A percentile compares a stretch with the other conserved stretches of the same genome.
Evolutionary conservation across 2,329 filamentous ascomycete genomes (phyloP).

Genomic region (Tolypocladium sp.): DNA sequence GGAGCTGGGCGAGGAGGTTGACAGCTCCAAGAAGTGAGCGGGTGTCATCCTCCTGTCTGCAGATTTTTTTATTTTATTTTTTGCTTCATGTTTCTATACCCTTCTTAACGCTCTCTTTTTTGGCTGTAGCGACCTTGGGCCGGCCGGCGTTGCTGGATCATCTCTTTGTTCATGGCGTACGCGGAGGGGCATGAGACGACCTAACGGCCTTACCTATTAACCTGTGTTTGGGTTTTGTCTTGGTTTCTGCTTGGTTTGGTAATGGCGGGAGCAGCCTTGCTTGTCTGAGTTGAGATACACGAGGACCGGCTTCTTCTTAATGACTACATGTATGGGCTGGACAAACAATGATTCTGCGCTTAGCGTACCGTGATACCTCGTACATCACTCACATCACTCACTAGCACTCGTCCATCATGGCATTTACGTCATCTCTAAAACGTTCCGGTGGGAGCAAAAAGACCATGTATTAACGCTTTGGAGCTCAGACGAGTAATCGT

Average conservation of each 20-base stretch:
- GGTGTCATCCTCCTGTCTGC: constrained; percentile 5
- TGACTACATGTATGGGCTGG: not conserved
- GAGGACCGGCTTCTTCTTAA: not conserved
- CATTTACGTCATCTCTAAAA: not conserved
- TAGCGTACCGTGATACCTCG: not conserved
- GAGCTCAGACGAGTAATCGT: not conserved
- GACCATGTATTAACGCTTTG: not conserved
- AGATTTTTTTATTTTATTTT: constrained; percentile 9
- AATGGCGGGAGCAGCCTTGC: not conserved
- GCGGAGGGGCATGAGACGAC: constrained; percentile 5
- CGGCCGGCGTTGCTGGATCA: constrained; percentile 6
- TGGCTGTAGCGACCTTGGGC: constrained; percentile 2
- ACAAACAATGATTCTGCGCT: not conserved
- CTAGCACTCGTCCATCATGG: not conserved
- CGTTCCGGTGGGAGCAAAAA: not conserved
- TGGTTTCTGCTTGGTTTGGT: not conserved
- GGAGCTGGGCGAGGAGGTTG: constrained; percentile 45
- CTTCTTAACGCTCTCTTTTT: constrained; percentile 1
- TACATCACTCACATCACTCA: no score
- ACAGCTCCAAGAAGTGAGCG: constrained; percentile 21
- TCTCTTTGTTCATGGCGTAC: constrained; percentile 5
- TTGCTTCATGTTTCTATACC: constrained; percentile 2
- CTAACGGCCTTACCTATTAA: not conserved
- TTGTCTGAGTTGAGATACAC: not conserved
- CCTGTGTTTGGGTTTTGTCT: not conserved